Base-by-base conservation (phyloP, 805 yeast species). In the Yarrowia bubula region DNA sequence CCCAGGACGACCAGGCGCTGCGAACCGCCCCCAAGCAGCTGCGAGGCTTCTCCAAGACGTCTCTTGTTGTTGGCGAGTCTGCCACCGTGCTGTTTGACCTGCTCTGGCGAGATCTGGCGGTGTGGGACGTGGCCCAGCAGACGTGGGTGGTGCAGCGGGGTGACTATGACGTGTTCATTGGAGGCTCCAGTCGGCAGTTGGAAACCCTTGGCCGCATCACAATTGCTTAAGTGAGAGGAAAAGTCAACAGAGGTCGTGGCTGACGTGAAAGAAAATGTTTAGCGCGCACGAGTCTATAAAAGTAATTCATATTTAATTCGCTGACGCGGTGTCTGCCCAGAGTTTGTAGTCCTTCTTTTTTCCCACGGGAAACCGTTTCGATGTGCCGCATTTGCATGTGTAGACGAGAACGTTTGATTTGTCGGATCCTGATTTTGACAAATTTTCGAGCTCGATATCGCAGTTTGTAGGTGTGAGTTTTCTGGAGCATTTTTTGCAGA, bases 401-500 rank as follows among this genome's bases (percentile, higher is more conserved):
- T 81, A 72, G 31, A 79, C 80, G 60, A 87, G 73, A 0, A 82
- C 74, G 67, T 88, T 88, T 68, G 79, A 76, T 22, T 75, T 72
- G 0, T 72, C 69, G 0, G 69, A 38, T 35, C 74, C 55, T 0
- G 62, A 42, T 51, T 76, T 79, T 17, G 84, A 81, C 14, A 60
- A 61, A 70, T 86, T 84, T 38, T 75, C 78, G 0, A 86, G 65
- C 18, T 76, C 72, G 2, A 79, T 69, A 0, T 72, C 53, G 58
- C 81, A 70, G 17, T 81, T 79, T 15, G 86, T 87, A 0, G 87
- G 84, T 0, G 84, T 70, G 67, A 82, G 75, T 9, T 82, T 67
- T 8, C 84, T 73, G 50, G 81, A 75, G 74, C 97, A 91, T 41
- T 75, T 76, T 70, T 89, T 90, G 75, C 97, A 91, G 14, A 86